These are phyloP conservation scores for Leucoagaricus sp. DNA, from an alignment of 1,284 basidiomycete species.

Conservation along the genomic window DNA sequence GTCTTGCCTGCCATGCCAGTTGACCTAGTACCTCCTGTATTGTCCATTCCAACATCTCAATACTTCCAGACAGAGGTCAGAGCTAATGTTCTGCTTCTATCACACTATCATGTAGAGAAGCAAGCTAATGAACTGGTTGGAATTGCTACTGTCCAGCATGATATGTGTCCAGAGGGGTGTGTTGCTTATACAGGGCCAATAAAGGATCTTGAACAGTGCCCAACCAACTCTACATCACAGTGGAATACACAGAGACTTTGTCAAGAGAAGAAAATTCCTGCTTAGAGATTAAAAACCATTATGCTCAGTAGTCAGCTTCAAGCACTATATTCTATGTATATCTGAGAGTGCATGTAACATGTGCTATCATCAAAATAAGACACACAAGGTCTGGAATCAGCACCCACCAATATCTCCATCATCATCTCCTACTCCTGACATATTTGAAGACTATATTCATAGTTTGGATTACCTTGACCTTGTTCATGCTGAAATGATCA, in stretches of 20 bases:
- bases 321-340: background rate
- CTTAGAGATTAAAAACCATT: constrained; percentile 4
- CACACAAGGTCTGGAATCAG: background rate
- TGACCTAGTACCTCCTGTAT: too few species aligned
- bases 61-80: background rate
- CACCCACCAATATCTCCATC: background rate
- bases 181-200: too few species aligned
- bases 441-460: background rate
- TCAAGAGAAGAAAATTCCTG: background rate
- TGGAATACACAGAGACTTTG: too few species aligned
- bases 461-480: constrained; percentile 2
- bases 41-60: background rate
- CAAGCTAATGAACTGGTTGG: too few species aligned
- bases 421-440: too few species aligned
- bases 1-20: too few species aligned
- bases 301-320: constrained; percentile 12
- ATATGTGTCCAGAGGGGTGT: too few species aligned
- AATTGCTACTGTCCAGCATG: too few species aligned
- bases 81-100: background rate
- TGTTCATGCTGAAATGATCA: background rate
- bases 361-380: constrained; percentile 1
- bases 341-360: constrained; percentile 1
- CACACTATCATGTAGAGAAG: background rate
- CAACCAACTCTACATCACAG: too few species aligned
- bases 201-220: too few species aligned